Conservation (phyloP, 306 rosid genomes). For the Trifolium dubium region DNA sequence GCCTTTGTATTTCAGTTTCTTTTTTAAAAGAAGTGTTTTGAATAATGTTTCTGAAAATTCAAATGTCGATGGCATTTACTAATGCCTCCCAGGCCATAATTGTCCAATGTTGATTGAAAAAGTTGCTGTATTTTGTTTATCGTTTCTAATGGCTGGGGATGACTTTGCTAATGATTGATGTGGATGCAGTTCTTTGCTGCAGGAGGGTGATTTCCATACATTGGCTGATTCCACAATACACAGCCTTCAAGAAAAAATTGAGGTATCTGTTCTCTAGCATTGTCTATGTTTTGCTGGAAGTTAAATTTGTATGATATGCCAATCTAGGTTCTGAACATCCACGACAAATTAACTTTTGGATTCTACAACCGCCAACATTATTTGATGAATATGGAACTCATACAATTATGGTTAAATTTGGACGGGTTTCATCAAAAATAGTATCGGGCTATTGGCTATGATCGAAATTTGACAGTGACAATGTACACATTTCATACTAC, state of each 20-base stretch:
- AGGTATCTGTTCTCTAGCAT: slow-evolving; percentile 51
- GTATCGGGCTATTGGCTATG: not conserved
- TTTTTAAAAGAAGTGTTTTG: not conserved
- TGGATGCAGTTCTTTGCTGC: slow-evolving; percentile 69
- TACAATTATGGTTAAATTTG: slow-evolving; percentile 7
- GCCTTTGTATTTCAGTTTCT: not conserved
- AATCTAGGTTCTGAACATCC: not conserved
- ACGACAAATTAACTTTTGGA: not conserved
- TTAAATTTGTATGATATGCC: slow-evolving; percentile 1
- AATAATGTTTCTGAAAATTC: slow-evolving; percentile 14
- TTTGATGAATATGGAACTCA: slow-evolving; percentile 10
- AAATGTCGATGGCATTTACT: not conserved
- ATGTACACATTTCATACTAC: slow-evolving; percentile 13
- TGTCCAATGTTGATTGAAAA: not conserved
- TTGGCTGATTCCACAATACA: slow-evolving; percentile 80
- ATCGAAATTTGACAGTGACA: slow-evolving; percentile 18
- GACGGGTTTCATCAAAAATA: slow-evolving; percentile 12
- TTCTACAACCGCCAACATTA: not conserved
- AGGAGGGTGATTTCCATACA: slow-evolving; percentile 79
- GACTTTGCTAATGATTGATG: slow-evolving; percentile 53
- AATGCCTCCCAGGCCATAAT: not conserved
- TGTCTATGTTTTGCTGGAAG: slow-evolving; percentile 1
- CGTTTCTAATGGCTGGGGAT: not conserved
- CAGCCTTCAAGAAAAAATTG: slow-evolving; percentile 77
- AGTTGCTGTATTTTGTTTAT: not conserved